Conservation (phyloP, 73 alveolate species). For the Paramecium primaurelia region DNA sequence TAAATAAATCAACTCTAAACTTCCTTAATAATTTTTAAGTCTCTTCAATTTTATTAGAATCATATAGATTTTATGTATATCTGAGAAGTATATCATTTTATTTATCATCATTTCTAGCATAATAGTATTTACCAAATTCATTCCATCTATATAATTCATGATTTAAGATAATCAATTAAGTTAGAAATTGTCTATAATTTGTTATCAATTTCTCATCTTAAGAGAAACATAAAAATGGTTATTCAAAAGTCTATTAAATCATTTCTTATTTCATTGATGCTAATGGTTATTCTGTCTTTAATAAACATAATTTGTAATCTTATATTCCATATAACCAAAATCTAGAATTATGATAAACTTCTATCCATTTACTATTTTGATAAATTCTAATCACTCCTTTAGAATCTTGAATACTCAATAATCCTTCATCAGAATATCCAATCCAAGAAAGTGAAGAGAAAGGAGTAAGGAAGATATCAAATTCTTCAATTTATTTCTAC, state of each 20-base stretch:
- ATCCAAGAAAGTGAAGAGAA: constrained; percentile 45
- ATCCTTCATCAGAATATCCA: constrained; percentile 61
- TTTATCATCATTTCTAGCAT: constrained; percentile 1
- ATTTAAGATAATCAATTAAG: not conserved
- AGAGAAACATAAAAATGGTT: not conserved
- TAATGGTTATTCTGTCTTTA: not conserved
- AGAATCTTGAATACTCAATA: constrained; percentile 27
- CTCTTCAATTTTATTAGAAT: not conserved
- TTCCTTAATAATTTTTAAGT: not conserved
- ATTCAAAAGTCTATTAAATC: not conserved
- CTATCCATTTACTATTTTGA: not conserved
- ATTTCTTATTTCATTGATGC: not conserved
- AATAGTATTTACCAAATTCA: not conserved
- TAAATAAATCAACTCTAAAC: not conserved
- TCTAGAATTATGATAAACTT: not conserved
- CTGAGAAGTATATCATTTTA: not conserved
- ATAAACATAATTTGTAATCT: not conserved
- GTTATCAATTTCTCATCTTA: not conserved
- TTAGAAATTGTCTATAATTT: not conserved
- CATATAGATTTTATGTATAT: not conserved
- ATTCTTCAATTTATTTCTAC: constrained; percentile 2
- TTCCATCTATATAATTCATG: constrained; percentile 2
- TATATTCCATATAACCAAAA: not conserved
- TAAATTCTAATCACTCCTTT: constrained; percentile 43
- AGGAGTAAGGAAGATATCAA: constrained; percentile 36